phyloP scores from a whole-genome alignment of 176 grass and related monocot species.

The Puya raimondii region DNA sequence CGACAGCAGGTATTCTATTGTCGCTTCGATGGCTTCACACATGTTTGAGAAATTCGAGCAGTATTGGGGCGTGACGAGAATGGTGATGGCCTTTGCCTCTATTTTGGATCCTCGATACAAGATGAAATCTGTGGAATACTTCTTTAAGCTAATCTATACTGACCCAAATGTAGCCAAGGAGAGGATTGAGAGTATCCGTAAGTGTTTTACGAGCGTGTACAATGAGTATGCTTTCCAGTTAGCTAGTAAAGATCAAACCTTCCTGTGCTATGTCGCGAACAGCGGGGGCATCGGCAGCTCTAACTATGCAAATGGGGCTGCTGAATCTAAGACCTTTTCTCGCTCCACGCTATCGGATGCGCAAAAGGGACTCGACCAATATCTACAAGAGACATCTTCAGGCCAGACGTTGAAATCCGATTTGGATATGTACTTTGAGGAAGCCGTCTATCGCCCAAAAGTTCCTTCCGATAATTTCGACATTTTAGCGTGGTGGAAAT shows the following conservation, averaged over 20 bases:
- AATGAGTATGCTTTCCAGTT: conserved; percentile 70
- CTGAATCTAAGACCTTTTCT: conserved; percentile 78
- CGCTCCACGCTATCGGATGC: conserved; percentile 90
- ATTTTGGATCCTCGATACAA: conserved; percentile 35
- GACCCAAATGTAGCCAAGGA: conserved; percentile 45
- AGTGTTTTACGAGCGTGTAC: conserved; percentile 71
- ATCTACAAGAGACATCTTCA: conserved; percentile 92
- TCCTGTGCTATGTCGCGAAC: conserved; percentile 59
- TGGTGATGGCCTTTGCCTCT: conserved; percentile 17
- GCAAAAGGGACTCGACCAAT: conserved; percentile 85
- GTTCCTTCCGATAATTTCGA: conserved; percentile 72
- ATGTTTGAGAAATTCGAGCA: conserved; percentile 37
- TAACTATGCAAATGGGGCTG: conserved; percentile 46
- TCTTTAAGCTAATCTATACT: conserved; percentile 14
- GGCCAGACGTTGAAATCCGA: conserved; percentile 84
- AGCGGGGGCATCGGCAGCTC: conserved; percentile 40
- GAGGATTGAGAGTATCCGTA: conserved; percentile 57
- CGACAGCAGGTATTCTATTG: neutral
- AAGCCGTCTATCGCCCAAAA: conserved; percentile 76
- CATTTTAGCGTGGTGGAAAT: conserved; percentile 93
- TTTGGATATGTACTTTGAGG: conserved; percentile 94
- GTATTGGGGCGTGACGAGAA: conserved; percentile 7
- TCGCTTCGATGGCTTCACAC: conserved; percentile 13
- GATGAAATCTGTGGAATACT: conserved; percentile 28
- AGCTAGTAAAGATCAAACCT: conserved; percentile 56